Evolutionary conservation across 352 stramenopile genomes (phyloP).

Genomic region (Phytophthora sp.): DNA sequence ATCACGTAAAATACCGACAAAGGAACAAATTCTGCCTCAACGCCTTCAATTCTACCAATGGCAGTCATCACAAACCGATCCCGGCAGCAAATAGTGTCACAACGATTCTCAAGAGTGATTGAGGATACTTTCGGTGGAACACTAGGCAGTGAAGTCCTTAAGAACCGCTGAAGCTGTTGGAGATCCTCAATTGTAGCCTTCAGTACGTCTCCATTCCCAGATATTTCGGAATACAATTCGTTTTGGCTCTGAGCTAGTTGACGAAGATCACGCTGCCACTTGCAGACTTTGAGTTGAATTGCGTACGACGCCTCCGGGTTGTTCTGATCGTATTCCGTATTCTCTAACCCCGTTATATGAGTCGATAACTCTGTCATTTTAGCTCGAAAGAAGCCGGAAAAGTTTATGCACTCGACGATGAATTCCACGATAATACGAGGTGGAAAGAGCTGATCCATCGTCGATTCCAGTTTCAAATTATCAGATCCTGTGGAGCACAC

Average conservation of each 20-base stretch:
- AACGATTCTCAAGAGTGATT: constrained; percentile 17
- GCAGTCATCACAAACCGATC: constrained; percentile 31
- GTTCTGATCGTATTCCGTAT: not conserved
- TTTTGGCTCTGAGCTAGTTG: constrained; percentile 13
- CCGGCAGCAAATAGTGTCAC: constrained; percentile 9
- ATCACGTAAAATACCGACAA: constrained; percentile 30
- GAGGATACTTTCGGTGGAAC: constrained; percentile 5
- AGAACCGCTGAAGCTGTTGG: constrained; percentile 28
- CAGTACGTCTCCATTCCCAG: not conserved
- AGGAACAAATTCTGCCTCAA: not conserved
- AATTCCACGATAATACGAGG: constrained; percentile 20
- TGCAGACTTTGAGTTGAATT: not conserved
- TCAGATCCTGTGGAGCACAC: not conserved
- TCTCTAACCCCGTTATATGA: not conserved
- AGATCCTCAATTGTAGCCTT: constrained; percentile 2
- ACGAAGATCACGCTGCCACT: constrained; percentile 19
- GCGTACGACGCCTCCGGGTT: constrained; percentile 1
- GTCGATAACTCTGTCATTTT: constrained; percentile 22
- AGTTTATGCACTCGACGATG: constrained; percentile 19
- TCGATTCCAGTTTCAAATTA: not conserved
- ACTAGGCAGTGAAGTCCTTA: constrained; percentile 19
- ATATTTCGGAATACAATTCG: not conserved
- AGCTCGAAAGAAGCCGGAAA: constrained; percentile 8
- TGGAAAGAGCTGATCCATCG: not conserved
- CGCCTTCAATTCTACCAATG: constrained; percentile 6